A percentile compares a stretch with the other conserved stretches of the same genome.
Evolutionary conservation across 768 basidiomycete species (phyloP).

Genomic region (Mrakia hoshinonis): DNA sequence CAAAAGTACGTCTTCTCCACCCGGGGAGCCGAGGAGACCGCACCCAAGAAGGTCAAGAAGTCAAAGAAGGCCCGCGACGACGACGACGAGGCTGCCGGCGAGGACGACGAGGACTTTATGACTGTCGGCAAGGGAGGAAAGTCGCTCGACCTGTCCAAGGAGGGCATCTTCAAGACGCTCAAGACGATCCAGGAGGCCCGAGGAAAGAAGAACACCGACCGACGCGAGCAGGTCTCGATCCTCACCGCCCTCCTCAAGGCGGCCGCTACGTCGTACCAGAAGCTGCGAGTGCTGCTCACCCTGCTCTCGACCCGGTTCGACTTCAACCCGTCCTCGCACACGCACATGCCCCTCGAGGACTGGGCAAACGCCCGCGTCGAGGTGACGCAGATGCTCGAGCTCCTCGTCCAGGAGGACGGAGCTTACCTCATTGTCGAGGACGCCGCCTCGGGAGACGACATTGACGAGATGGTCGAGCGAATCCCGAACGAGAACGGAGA

Average conservation of each 20-base stretch:
- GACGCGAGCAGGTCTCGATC: constrained; percentile 84
- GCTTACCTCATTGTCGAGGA: constrained; percentile 67
- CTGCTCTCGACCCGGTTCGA: constrained; percentile 93
- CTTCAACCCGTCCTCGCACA: constrained; percentile 77
- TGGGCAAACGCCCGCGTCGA: constrained; percentile 82
- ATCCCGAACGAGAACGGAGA: constrained; percentile 40
- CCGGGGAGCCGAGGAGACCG: constrained; percentile 44
- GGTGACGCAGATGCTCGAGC: constrained; percentile 75
- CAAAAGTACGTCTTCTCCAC: constrained; percentile 53
- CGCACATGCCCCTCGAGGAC: constrained; percentile 83
- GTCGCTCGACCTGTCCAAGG: constrained; percentile 64
- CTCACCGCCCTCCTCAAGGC: constrained; percentile 79
- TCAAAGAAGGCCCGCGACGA: constrained; percentile 33
- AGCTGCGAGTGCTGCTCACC: constrained; percentile 85
- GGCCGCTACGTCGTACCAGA: constrained; percentile 73
- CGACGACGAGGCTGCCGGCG: constrained; percentile 41
- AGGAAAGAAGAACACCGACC: constrained; percentile 98
- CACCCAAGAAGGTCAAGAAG: constrained; percentile 43
- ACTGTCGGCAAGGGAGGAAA: constrained; percentile 88
- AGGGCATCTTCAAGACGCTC: constrained; percentile 76
- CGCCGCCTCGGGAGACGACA: constrained; percentile 79
- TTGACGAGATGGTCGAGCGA: constrained; percentile 51
- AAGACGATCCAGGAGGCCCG: constrained; percentile 86
- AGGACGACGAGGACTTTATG: constrained; percentile 61
- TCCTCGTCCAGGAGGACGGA: constrained; percentile 54